Percentiles rank a stretch among this genome's conserved stretches.
phyloP scores from a whole-genome alignment of 2,329 filamentous ascomycete genomes.

The Capronia coronata region DNA sequence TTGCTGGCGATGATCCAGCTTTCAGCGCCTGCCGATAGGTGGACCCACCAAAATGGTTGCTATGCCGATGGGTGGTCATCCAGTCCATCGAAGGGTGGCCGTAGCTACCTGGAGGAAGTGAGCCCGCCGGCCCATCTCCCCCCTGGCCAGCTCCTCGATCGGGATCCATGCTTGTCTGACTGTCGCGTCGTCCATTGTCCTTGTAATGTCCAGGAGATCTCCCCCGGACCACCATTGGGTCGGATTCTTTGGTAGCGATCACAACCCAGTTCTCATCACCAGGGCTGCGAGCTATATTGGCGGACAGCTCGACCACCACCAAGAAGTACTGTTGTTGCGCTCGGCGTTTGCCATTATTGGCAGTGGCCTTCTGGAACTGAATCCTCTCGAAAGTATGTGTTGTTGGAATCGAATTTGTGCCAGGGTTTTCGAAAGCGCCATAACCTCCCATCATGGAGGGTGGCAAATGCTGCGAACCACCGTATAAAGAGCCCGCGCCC shows the following conservation, averaged over 20 bases:
- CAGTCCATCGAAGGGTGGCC: constrained; percentile 15
- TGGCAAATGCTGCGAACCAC: constrained; percentile 10
- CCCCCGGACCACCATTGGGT: constrained; percentile 80
- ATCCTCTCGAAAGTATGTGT: constrained; percentile 76
- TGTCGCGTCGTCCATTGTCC: constrained; percentile 57
- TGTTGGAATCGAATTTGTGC: constrained; percentile 30
- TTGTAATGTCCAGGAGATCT: constrained; percentile 76
- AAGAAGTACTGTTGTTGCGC: constrained; percentile 91
- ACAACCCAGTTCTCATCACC: constrained; percentile 57
- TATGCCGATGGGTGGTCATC: constrained; percentile 17
- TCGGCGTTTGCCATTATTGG: constrained; percentile 85
- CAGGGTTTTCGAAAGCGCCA: constrained; percentile 29
- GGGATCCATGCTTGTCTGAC: constrained; percentile 64
- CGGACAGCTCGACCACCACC: constrained; percentile 77
- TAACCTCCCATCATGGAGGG: constrained; percentile 14
- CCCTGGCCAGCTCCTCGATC: constrained; percentile 53
- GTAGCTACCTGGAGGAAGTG: constrained; percentile 7
- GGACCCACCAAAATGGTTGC: constrained; percentile 19
- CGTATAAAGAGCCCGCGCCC: constrained; percentile 12
- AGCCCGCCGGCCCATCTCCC: constrained; percentile 31
- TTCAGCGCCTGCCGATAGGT: constrained; percentile 19
- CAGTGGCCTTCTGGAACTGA: constrained; percentile 88
- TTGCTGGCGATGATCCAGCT: constrained; percentile 17
- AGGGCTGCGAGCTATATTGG: constrained; percentile 49
- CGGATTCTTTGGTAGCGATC: constrained; percentile 65